Evolutionary conservation across 805 yeast species (phyloP).

Genomic region (Nakazawaea ishiwadae): DNA sequence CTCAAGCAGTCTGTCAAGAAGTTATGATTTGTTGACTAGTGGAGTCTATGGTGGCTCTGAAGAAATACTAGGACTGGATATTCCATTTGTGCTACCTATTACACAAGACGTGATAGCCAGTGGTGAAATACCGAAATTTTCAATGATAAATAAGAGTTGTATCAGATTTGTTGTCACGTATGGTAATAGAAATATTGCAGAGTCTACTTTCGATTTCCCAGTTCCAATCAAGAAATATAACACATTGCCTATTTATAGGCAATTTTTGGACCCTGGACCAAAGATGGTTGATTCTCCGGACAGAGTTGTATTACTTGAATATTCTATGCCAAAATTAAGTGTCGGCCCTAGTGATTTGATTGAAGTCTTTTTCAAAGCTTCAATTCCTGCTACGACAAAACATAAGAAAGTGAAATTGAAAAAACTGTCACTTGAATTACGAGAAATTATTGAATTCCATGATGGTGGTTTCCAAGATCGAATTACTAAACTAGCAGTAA

Average conservation of each 20-base stretch:
- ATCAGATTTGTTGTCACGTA: conserved; percentile 6
- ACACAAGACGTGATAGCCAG: conserved; percentile 51
- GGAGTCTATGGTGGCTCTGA: conserved; percentile 33
- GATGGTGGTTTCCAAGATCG: conserved; percentile 34
- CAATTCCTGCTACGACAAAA: conserved; percentile 7
- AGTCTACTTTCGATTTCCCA: conserved; percentile 33
- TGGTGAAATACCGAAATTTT: conserved; percentile 26
- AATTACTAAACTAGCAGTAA: conserved; percentile 2
- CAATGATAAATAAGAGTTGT: conserved; percentile 3
- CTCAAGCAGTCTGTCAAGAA: conserved; percentile 29
- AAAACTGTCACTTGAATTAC: conserved; percentile 40
- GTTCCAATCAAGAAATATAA: conserved; percentile 53
- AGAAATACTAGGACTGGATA: conserved; percentile 47
- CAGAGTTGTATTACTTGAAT: conserved; percentile 39
- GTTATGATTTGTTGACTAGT: conserved; percentile 30
- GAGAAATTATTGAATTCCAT: conserved; percentile 49
- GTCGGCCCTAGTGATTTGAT: conserved; percentile 56
- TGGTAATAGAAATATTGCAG: conserved; percentile 7
- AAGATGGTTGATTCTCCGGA: conserved; percentile 43
- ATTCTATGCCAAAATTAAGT: conserved; percentile 45
- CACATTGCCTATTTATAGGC: conserved; percentile 49
- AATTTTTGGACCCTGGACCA: conserved; percentile 47
- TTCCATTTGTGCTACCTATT: conserved; percentile 54
- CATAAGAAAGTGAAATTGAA: conserved; percentile 32
- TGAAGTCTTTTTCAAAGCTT: conserved; percentile 31